These are phyloP conservation scores for Candida cerambycidarum DNA, from an alignment of 805 yeast species.

Conservation along the genomic window DNA sequence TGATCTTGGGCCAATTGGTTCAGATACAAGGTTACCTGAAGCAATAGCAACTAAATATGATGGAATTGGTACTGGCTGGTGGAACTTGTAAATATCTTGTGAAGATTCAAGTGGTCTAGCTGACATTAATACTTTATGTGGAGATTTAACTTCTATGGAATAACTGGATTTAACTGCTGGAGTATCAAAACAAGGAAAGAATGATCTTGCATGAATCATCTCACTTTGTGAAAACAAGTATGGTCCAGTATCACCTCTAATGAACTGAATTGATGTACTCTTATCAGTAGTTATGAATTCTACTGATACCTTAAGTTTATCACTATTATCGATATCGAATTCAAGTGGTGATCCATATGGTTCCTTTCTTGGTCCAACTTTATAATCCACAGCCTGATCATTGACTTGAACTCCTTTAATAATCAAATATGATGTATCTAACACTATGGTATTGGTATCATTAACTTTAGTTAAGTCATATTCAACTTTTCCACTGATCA, in stretches of 20 bases:
- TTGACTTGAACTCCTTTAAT: constrained; percentile 21
- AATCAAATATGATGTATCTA: constrained; percentile 29
- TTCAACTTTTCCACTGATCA: constrained; percentile 23
- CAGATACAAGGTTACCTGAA: constrained; percentile 29
- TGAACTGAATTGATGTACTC: constrained; percentile 36
- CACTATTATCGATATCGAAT: constrained; percentile 9
- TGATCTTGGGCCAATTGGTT: constrained; percentile 36
- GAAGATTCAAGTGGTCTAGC: constrained; percentile 22
- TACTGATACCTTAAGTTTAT: constrained; percentile 17
- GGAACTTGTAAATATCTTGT: constrained; percentile 21
- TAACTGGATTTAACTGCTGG: constrained; percentile 33
- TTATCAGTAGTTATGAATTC: constrained; percentile 27
- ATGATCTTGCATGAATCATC: constrained; percentile 35
- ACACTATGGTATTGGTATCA: constrained; percentile 12
- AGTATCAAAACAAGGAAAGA: constrained; percentile 39
- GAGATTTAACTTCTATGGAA: constrained; percentile 25
- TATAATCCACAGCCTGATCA: constrained; percentile 12
- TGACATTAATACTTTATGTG: constrained; percentile 28
- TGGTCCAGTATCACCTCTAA: constrained; percentile 34
- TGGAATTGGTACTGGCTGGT: constrained; percentile 37
- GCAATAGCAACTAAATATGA: constrained; percentile 35
- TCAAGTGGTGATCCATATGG: constrained; percentile 29
- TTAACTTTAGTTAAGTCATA: constrained; percentile 18
- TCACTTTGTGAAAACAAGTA: constrained; percentile 38
- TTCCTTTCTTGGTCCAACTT: constrained; percentile 11